Conservation (phyloP, 352 stramenopile species). For the Globisporangium cylindrosporum region DNA sequence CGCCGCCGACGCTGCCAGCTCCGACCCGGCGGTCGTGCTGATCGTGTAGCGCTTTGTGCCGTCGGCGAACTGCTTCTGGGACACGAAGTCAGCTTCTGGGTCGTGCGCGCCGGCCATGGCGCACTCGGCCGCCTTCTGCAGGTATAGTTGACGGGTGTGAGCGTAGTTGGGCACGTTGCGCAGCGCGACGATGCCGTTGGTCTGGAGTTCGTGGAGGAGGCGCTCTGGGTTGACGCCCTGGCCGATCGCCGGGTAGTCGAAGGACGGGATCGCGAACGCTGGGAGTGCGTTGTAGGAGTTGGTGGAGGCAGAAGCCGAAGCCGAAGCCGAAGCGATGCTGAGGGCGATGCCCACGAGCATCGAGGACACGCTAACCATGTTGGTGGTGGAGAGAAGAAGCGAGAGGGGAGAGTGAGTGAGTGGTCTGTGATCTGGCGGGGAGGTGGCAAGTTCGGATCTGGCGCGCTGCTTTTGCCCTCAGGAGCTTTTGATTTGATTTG, state of each 20-base stretch:
- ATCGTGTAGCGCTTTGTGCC: too few relatives aligned
- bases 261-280: constrained; percentile 14
- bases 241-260: constrained; percentile 17
- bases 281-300: constrained; percentile 9
- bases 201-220: constrained; percentile 31
- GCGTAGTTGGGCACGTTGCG: constrained; percentile 47
- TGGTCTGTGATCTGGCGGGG: neutral
- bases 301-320: neutral
- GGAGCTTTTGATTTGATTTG: neutral
- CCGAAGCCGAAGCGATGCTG: neutral
- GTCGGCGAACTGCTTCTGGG: too few relatives aligned
- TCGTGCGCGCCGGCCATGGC: constrained; percentile 33
- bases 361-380: constrained; percentile 9
- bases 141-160: constrained; percentile 32
- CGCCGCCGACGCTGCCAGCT: too few relatives aligned
- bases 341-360: constrained; percentile 11
- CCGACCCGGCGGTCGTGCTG: too few relatives aligned
- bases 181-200: constrained; percentile 44
- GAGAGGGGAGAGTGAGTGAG: neutral
- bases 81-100: too few relatives aligned
- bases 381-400: neutral
- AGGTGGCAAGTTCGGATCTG: neutral
- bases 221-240: neutral
- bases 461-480: neutral
- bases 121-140: constrained; percentile 35